phyloP scores from a whole-genome alignment of 2,329 filamentous ascomycete genomes.

The Hypoxylon sp. region DNA sequence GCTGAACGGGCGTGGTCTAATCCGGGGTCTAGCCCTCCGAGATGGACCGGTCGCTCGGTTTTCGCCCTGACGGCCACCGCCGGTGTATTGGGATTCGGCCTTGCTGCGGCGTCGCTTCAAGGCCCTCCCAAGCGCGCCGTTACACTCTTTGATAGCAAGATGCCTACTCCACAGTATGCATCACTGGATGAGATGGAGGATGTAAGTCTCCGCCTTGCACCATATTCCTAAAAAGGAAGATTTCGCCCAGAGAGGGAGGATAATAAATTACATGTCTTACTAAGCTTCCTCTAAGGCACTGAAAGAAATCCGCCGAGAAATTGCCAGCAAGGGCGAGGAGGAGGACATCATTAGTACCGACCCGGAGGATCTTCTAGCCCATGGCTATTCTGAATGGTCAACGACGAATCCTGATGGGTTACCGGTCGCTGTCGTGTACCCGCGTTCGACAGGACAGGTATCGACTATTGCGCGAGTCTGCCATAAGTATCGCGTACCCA shows the following conservation, averaged over 20 bases:
- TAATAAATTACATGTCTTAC: neutral
- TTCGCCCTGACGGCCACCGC: conserved; percentile 50
- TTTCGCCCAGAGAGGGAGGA: neutral
- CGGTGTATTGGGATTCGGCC: conserved; percentile 50
- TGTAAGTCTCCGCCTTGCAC: conserved; percentile 51
- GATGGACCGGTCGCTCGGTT: conserved; percentile 52
- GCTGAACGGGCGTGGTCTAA: conserved; percentile 34
- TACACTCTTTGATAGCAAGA: conserved; percentile 50
- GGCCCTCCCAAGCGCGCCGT: conserved; percentile 43
- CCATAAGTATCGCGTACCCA: conserved; percentile 82
- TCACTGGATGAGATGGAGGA: conserved; percentile 64
- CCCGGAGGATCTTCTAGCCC: conserved; percentile 70
- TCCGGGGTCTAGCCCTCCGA: conserved; percentile 33
- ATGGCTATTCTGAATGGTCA: conserved; percentile 78
- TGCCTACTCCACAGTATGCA: conserved; percentile 59
- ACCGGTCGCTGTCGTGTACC: conserved; percentile 75
- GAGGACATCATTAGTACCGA: conserved; percentile 73
- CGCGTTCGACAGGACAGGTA: conserved; percentile 71
- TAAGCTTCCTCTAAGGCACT: conserved; percentile 61
- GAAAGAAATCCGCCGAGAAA: conserved; percentile 64
- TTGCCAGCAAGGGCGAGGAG: conserved; percentile 52
- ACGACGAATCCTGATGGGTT: conserved; percentile 70
- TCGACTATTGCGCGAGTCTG: conserved; percentile 75
- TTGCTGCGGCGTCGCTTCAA: conserved; percentile 48
- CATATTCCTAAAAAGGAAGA: neutral